Evolutionary conservation across 345 rosid genomes (phyloP).

Genomic region (Dimocarpus longan): DNA sequence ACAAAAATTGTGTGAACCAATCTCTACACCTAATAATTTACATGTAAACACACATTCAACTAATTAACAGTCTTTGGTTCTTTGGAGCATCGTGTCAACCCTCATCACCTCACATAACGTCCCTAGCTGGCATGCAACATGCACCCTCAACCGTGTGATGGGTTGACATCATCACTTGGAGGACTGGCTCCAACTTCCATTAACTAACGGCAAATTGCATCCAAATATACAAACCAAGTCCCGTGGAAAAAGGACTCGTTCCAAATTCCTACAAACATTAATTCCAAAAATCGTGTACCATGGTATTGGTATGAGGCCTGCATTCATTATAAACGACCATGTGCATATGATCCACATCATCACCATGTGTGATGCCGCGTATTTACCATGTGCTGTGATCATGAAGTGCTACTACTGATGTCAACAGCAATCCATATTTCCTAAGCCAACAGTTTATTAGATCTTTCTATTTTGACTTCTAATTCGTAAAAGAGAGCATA

Average conservation of each 20-base stretch:
- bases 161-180: slow-evolving; percentile 1
- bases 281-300: slow-evolving; percentile 4
- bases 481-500: no score
- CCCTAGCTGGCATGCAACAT: background rate
- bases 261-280: background rate
- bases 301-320: background rate
- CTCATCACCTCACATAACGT: no score
- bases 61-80: no score
- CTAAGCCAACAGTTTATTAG: background rate
- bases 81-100: background rate
- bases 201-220: background rate
- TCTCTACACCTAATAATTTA: no score
- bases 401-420: background rate
- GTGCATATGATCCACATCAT: background rate
- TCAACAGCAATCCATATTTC: background rate
- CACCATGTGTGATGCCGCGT: slow-evolving; percentile 1
- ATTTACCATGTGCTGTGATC: background rate
- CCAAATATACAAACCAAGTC: background rate
- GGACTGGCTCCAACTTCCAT: background rate
- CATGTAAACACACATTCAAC: background rate
- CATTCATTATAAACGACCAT: background rate
- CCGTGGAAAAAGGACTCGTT: background rate
- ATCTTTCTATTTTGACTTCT: background rate
- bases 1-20: no score
- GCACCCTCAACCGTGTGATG: slow-evolving; percentile 4